Conservation (phyloP, 1,284 basidiomycete genomes). For the Ceratobasidium sp. region DNA sequence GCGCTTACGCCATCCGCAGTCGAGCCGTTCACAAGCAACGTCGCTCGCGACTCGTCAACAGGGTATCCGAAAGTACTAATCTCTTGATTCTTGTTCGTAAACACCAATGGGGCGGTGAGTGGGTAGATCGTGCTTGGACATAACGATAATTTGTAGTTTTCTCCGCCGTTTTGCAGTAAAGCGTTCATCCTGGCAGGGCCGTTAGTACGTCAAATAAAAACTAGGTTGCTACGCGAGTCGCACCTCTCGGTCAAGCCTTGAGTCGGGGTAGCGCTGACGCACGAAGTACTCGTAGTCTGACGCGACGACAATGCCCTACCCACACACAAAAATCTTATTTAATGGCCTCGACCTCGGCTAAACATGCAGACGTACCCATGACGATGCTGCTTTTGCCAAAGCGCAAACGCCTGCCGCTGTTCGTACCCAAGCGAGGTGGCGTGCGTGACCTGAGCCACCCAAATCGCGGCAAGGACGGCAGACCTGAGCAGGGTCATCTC, state of each 20-base stretch:
- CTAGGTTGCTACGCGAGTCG: background rate
- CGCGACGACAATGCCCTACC: background rate
- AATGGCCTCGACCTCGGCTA: background rate
- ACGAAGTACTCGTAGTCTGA: constrained; percentile 1
- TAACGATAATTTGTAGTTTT: constrained; percentile 59
- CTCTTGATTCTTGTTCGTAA: constrained; percentile 62
- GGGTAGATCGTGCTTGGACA: constrained; percentile 59
- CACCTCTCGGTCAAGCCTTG: constrained; percentile 36
- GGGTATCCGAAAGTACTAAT: constrained; percentile 62
- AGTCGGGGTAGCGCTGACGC: constrained; percentile 23
- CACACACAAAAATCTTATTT: background rate
- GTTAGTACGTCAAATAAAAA: background rate
- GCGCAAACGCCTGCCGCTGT: constrained; percentile 26
- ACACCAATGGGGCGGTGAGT: constrained; percentile 59
- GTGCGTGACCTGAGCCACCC: background rate
- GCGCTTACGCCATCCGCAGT: constrained; percentile 17
- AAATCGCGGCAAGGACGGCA: background rate
- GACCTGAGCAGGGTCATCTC: constrained; percentile 13
- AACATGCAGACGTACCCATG: constrained; percentile 12
- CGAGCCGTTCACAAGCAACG: constrained; percentile 55
- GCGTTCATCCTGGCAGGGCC: constrained; percentile 1
- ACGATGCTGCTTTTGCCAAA: constrained; percentile 25
- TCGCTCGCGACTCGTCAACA: constrained; percentile 59
- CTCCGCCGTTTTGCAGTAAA: constrained; percentile 52
- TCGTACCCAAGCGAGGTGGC: constrained; percentile 31